Evolutionary conservation across 768 basidiomycete species (phyloP), one percentile per base, ranked within the genome.

Genomic region (Erythrobasidium yunnanense): DNA sequence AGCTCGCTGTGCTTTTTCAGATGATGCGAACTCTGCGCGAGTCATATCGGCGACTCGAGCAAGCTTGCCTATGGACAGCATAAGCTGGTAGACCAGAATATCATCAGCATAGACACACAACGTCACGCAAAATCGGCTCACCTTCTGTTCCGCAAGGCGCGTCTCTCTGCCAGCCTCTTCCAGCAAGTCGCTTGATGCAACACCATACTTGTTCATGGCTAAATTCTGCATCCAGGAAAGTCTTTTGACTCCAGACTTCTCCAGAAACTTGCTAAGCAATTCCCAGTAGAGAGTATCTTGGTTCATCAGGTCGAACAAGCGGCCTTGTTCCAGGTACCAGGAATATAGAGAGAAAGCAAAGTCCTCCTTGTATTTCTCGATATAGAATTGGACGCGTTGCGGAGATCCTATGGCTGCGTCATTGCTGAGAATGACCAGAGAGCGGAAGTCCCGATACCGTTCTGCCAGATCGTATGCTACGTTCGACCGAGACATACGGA

Each of bases 281-380:
- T 75, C 76, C 30, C 78, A 77, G 71, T 86, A 83, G 17, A 79
- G 75, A 30, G 82, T 81, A 51, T 87, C 85, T 69, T 88, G 85
- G 1, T 84, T 83, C 70, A 96, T 88, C 75, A 96, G 81, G 4
- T 85, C 82, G 13, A 89, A 83, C 23, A 88, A 76, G 76, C 90
- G 89, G 18, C 87, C 88, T 89, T 91, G 85, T 70, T 90, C 87
- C 54, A 93, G 87, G 75, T 89, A 93, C 87, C 87, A 95, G 72
- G 84, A 82, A 73, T 88, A 92, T n/a, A 95, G 80, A 72, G 89
- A 85, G n/a, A 81, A 83, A 0, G 90, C 86, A 70, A 96, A 97
- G 13, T 83, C 83, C 33, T 89, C 84, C 54, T 85, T 83, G 77
- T 86, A 93, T 71, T 80, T 81, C 49, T 86, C 81, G 65, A 91